phyloP scores from a whole-genome alignment of 768 basidiomycete genomes.

The Lepiota venenata region DNA sequence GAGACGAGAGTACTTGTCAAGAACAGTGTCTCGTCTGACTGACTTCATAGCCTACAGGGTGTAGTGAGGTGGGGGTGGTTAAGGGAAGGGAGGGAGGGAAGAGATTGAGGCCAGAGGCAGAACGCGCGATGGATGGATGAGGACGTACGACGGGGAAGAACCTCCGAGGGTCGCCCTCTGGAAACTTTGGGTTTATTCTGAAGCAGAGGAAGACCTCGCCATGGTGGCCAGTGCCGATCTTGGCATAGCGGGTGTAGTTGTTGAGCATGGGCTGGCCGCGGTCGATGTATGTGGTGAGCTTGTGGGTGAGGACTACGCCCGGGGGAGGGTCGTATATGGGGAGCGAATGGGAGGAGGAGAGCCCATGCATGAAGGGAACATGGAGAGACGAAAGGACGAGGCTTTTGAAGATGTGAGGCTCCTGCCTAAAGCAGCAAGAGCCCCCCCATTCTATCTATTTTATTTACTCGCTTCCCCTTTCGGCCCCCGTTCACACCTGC shows the following conservation, averaged over 20 bases:
- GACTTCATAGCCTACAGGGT: slow-evolving; percentile 69
- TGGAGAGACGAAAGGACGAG: slow-evolving; percentile 13
- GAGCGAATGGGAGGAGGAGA: slow-evolving; percentile 19
- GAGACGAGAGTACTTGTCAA: slow-evolving; percentile 43
- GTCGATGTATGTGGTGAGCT: slow-evolving; percentile 37
- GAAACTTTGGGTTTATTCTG: slow-evolving; percentile 40
- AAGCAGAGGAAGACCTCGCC: slow-evolving; percentile 82
- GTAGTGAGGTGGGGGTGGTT: no score
- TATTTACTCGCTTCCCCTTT: slow-evolving; percentile 7
- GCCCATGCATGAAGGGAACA: slow-evolving; percentile 17
- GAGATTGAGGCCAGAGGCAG: not conserved
- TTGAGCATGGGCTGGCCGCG: slow-evolving; percentile 61
- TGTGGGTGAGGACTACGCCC: slow-evolving; percentile 48
- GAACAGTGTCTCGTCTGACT: slow-evolving; percentile 68
- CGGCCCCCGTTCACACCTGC: slow-evolving; percentile 28
- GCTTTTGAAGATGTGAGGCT: slow-evolving; percentile 32
- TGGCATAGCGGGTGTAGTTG: slow-evolving; percentile 76
- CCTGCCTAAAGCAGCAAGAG: slow-evolving; percentile 25
- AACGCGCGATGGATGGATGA: not conserved
- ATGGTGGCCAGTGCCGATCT: slow-evolving; percentile 86
- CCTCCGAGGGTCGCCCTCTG: slow-evolving; percentile 34
- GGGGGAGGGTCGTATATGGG: slow-evolving; percentile 32
- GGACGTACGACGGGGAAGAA: slow-evolving; percentile 41
- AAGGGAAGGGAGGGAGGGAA: not conserved
- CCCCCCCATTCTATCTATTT: slow-evolving; percentile 22